These are phyloP conservation scores for Neurospora hispaniola DNA, from an alignment of 495 filamentous ascomycete species.

Conservation along the genomic window DNA sequence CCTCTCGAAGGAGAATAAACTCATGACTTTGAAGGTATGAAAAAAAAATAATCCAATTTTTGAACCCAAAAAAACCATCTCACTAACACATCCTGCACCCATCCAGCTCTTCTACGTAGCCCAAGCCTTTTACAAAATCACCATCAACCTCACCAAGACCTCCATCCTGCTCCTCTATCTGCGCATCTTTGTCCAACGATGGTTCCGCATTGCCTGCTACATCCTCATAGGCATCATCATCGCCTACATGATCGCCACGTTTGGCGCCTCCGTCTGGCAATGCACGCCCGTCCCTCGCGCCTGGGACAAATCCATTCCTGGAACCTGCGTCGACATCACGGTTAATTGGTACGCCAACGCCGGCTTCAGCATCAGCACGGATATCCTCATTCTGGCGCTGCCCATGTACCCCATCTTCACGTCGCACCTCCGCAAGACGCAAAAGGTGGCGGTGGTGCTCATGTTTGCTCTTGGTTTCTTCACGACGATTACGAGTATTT, in stretches of 20 bases:
- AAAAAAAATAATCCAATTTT: too few species aligned
- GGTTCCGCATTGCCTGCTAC: conserved; percentile 13
- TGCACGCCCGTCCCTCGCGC: conserved; percentile 19
- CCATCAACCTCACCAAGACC: conserved; percentile 21
- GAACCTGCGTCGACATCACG: conserved; percentile 19
- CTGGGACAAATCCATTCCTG: conserved; percentile 21
- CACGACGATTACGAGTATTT: conserved; percentile 12
- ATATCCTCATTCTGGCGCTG: conserved; percentile 21
- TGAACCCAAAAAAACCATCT: neutral
- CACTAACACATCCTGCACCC: neutral
- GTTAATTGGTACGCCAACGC: conserved; percentile 20
- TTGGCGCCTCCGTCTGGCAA: conserved; percentile 18
- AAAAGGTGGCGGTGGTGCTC: conserved; percentile 26
- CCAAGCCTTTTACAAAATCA: conserved; percentile 22
- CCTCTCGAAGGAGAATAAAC: conserved; percentile 15
- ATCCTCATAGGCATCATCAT: conserved; percentile 14
- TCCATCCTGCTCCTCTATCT: conserved; percentile 25
- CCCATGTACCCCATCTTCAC: conserved; percentile 26
- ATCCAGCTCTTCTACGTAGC: conserved; percentile 18
- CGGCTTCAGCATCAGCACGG: conserved; percentile 18
- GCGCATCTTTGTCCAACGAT: conserved; percentile 18
- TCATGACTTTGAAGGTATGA: conserved; percentile 23
- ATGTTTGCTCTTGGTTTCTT: conserved; percentile 30
- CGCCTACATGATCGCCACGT: conserved; percentile 17
- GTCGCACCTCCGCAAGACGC: conserved; percentile 18